phyloP scores from a whole-genome alignment of 352 stramenopile species.

The Pythium dissimile region DNA sequence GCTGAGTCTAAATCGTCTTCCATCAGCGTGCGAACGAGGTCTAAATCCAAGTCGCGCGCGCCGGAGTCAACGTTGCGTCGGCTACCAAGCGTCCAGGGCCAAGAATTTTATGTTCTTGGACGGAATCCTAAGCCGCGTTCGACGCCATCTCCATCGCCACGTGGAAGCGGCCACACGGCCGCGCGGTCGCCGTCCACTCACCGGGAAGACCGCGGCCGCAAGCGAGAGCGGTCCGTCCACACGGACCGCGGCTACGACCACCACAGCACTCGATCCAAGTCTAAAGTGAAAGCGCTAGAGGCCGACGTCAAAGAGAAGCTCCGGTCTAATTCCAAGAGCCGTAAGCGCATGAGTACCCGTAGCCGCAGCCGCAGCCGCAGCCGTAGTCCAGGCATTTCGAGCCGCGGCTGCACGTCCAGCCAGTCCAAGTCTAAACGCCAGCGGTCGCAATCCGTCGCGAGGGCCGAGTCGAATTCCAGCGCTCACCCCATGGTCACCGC shows the following conservation, averaged over 20 bases:
- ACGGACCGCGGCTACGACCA: background rate
- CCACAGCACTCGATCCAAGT: conserved; percentile 34
- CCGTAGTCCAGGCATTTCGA: too few relatives aligned
- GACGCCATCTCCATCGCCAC: background rate
- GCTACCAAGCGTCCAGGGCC: conserved; percentile 20
- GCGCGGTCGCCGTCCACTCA: too few relatives aligned
- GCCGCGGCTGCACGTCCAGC: too few relatives aligned
- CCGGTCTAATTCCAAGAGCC: conserved; percentile 32
- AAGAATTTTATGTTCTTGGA: conserved; percentile 54
- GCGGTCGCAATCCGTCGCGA: conserved; percentile 25
- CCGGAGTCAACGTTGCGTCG: conserved; percentile 22
- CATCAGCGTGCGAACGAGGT: conserved; percentile 40
- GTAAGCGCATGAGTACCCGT: conserved; percentile 4
- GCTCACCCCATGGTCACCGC: background rate
- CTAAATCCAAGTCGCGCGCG: conserved; percentile 60
- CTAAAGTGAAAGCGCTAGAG: conserved; percentile 1
- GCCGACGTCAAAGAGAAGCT: conserved; percentile 16
- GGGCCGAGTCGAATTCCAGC: background rate
- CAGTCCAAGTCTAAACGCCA: conserved; percentile 5
- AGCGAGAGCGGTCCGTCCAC: background rate
- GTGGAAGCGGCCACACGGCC: background rate
- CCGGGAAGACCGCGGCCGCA: conserved; percentile 2
- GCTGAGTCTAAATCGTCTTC: conserved; percentile 1
- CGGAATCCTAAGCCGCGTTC: conserved; percentile 6
- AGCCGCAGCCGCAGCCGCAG: conserved; percentile 15